Base-by-base conservation (phyloP, 1,139 yeast species). In the Saccharomycopsis crataegensis region DNA sequence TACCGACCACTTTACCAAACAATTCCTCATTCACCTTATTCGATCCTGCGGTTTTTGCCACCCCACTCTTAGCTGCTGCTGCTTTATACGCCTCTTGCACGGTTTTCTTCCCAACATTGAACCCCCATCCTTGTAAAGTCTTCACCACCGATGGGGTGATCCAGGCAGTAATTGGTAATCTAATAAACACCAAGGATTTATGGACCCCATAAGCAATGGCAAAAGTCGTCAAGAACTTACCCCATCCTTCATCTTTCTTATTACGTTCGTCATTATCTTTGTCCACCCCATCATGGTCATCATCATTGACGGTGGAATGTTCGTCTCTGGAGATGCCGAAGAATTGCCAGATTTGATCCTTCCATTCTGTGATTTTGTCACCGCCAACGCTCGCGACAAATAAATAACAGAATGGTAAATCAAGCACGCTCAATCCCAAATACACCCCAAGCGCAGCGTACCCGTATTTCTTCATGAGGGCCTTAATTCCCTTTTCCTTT, bases 121-220 rank as follows among this genome's bases (percentile, higher is more conserved):
- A 87, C 1, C 97, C 97, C 90, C 90, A 81, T 34, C 74, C 68
- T 59, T 87, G 79, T 59, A 91, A 75, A 41, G 72, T 65, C 55
- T 70, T 74, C 14, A 89, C 96, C 1, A 89, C 76, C 5, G 81
- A 67, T 1, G 99, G 99, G 0, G 98, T 90, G 17, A 91, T 78
- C 6, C 96, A 96, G 0, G 97, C 97, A 1, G 97, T 85, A 44
- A 90, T 69, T 11, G 99, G 99, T 8, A 93, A 71, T 60, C 99
- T 78, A 46, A 89, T 76, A 60, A 93, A 80, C 46, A 80, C 69
- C 59, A 91, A 75, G 6, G 94, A 80, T 71, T 94, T 93, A 73
- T 93, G 99, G 52, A 93, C 73, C 5, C 96, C 96, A 67, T 93
- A 93, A 0, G 99, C 99, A 59, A 94, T 77, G 17, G 89, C 83